phyloP scores from a whole-genome alignment of 495 filamentous ascomycete species.

The Corynascus novoguineensis region DNA sequence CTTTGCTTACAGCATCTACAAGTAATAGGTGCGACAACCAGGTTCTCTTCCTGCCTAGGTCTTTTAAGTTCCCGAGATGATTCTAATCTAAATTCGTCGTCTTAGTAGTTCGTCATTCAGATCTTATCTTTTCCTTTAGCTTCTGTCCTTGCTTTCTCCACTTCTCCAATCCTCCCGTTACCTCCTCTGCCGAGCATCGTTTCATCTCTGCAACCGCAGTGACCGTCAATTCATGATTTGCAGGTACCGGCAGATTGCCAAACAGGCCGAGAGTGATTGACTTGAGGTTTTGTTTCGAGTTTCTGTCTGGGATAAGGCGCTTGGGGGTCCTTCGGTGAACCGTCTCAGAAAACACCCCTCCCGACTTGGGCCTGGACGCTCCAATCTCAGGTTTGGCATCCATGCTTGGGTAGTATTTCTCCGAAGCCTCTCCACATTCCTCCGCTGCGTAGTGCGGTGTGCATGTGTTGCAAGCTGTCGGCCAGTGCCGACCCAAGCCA shows the following conservation, averaged over 20 bases:
- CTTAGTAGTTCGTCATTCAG: too few relatives aligned
- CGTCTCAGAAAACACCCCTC: conserved; percentile 20
- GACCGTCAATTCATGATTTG: conserved; percentile 5
- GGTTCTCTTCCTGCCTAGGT: too few relatives aligned
- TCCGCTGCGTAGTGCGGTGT: not conserved
- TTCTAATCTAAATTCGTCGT: too few relatives aligned
- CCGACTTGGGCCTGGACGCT: conserved; percentile 13
- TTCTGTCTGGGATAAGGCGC: conserved; percentile 13
- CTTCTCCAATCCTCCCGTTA: too few relatives aligned
- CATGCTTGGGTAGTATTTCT: conserved; percentile 11
- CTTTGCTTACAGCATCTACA: too few relatives aligned
- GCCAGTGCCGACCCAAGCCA: not conserved
- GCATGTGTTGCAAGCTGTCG: not conserved
- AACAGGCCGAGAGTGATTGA: conserved; percentile 15
- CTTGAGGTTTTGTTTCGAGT: conserved; percentile 27
- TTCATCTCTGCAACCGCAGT: conserved; percentile 18
- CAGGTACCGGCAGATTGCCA: not conserved
- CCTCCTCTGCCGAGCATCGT: conserved; percentile 16
- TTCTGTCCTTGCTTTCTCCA: not conserved
- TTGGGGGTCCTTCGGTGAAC: conserved; percentile 8
- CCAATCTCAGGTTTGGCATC: conserved; percentile 18
- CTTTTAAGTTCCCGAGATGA: too few relatives aligned
- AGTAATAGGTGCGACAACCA: too few relatives aligned
- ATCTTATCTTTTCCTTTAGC: too few relatives aligned
- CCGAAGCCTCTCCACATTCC: conserved; percentile 6